Evolutionary conservation across 768 basidiomycete species (phyloP), one percentile per base, ranked within the genome.

Genomic region (Arthromyces matolae): DNA sequence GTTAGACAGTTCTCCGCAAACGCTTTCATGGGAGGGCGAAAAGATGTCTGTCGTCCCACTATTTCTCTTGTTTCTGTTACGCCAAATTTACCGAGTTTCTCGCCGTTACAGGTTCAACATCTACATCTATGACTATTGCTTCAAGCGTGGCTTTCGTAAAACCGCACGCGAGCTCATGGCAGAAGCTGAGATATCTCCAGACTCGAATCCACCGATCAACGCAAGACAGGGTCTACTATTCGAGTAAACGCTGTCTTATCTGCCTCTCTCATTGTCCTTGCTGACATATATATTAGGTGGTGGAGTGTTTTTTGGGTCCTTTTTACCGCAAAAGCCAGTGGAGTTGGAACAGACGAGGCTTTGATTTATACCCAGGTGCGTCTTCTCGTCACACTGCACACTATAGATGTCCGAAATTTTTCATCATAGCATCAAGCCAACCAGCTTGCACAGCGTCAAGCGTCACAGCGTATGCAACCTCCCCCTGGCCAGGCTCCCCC

Each of bases 261-360:
- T 43, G 22, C 47, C 49, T 44, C 53, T 49, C 14, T 45, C 19
- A 8, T 45, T 40, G 16, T 36, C 36, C 50, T 43, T 55, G 45
- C 42, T 55, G 46, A 49, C 24, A 7, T 40, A 18, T 35, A 50
- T 50, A n/a, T 24, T 55, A 89, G 88, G 62, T 91, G 89, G 89
- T 91, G 89, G 89, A 86, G 81, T 55, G 89, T 91, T 19, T 91
- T 91, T 58, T 91, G 89, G 89, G 83, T 89, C 0, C 69, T 90
- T 13, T 91, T 90, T 62, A 81, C 82, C 10, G 86, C 88, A 37
- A 90, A 90, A 66, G 86, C 83, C 53, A 84, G 76, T 40, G 79
- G 78, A 24, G 62, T 60, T 8, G 83, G 80, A 16, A 62, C 80
- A n/a, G 86, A 88, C 1, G 86, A 89, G 53, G 87, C 84, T 19